Evolutionary conservation across 805 yeast species (phyloP), one percentile per base, ranked within the genome.

Genomic region (Pichia gijzeniarum): DNA sequence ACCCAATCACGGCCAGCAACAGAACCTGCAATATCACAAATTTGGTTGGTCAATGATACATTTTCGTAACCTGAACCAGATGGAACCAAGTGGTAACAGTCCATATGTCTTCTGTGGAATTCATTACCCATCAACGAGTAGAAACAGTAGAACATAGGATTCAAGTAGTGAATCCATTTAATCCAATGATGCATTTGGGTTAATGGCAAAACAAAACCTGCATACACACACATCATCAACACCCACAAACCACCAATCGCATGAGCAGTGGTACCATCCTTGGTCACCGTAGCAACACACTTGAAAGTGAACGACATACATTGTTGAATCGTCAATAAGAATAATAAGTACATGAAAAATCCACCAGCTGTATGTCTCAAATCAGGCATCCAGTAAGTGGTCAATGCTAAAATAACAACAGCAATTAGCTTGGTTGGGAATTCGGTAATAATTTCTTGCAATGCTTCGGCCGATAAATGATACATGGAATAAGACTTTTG

Each of bases 121-220:
- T 80, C 85, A 48, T 73, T 72, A 12, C 75, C 67, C 68, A 80
- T 70, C 53, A 80, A 64, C 9, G 77, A 60, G 57, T 80, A 85
- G 49, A 69, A 75, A 20, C 68, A 70, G 46, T 74, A 75, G 8
- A 68, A 57, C 37, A 75, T 48, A 12, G 80, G 79, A 53, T 75
- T 71, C 44, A 71, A 46, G 57, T 70, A 75, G 41, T 73, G 69
- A 54, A 70, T 64, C 80, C 80, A 75, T 59, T 76, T 72, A 47
- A 76, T 72, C 84, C 84, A 79, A 52, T 79, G 80, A 56, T 76
- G 74, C 78, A 74, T 73, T 39, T 72, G 68, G 3, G 74, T 73
- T 27, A 73, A 62, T 44, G 84, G 85, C 51, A 81, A 73, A 64
- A 79, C 72, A 61, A 70, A 79, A 25, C 87, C 84, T n/a, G 85